Percentiles rank a stretch among this genome's conserved stretches.
Evolutionary conservation across 169 alveolate genomes (phyloP).

Genomic region (Eimeria praecox): DNA sequence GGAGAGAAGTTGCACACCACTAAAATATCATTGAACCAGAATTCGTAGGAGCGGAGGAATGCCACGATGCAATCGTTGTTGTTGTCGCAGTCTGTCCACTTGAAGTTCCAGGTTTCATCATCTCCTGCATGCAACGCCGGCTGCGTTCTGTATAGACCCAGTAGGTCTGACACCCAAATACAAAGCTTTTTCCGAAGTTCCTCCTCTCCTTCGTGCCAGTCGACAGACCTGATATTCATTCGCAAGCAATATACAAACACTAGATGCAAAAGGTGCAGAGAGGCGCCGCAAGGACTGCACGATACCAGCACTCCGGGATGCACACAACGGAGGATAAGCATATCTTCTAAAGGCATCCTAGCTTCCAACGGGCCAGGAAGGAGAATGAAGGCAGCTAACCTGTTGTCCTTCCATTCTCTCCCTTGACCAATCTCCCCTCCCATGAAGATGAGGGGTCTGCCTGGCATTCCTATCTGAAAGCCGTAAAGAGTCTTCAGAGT

Average conservation of each 20-base stretch:
- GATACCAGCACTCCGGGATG: background rate
- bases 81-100: constrained; percentile 89
- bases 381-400: background rate
- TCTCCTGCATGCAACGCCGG: constrained; percentile 88
- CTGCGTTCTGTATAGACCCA: constrained; percentile 83
- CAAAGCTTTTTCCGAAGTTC: constrained; percentile 85
- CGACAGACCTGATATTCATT: constrained; percentile 83
- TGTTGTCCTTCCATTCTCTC: constrained; percentile 87
- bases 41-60: constrained; percentile 84
- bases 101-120: constrained; percentile 87
- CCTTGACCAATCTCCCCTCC: constrained; percentile 89
- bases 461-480: constrained; percentile 88
- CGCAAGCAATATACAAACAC: background rate
- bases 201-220: constrained; percentile 89
- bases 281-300: background rate
- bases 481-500: constrained; percentile 87
- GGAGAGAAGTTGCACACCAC: constrained; percentile 86
- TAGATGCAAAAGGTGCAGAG: background rate
- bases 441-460: constrained; percentile 87
- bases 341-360: background rate
- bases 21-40: constrained; percentile 86
- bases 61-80: constrained; percentile 86
- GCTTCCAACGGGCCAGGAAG: background rate
- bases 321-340: background rate
- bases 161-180: constrained; percentile 85